These are phyloP conservation scores for Mikania micrantha DNA, from an alignment of 129 eudicot genomes.

Conservation along the genomic window DNA sequence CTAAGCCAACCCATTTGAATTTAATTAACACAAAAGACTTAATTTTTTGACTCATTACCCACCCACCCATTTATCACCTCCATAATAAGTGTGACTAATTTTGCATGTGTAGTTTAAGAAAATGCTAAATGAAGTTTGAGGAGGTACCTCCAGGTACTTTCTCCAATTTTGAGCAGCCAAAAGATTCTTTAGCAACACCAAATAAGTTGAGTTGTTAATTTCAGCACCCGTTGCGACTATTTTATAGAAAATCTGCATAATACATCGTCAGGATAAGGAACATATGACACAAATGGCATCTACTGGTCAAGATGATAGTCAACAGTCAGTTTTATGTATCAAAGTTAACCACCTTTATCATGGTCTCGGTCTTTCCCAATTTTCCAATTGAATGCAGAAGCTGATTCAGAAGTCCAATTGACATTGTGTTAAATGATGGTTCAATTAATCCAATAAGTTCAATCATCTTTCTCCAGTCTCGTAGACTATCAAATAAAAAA, in stretches of 20 bases:
- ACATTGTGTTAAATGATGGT: conserved; percentile 44
- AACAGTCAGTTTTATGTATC: neutral
- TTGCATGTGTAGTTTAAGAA: conserved; percentile 1
- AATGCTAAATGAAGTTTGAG: conserved; percentile 2
- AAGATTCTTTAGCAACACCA: conserved; percentile 65
- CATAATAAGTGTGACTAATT: neutral
- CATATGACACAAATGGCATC: neutral
- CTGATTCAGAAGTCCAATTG: conserved; percentile 75
- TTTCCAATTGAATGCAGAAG: conserved; percentile 74
- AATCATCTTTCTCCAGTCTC: conserved; percentile 68
- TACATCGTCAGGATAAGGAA: conserved; percentile 2
- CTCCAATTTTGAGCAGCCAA: conserved; percentile 89
- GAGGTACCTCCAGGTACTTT: conserved; percentile 79
- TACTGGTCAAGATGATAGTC: conserved; percentile 4
- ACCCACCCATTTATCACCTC: neutral
- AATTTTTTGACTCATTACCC: neutral
- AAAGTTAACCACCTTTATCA: conserved; percentile 73
- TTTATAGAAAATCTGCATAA: conserved; percentile 71
- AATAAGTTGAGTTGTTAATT: conserved; percentile 60
- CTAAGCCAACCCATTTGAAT: neutral
- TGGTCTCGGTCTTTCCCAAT: conserved; percentile 69
- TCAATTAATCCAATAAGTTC: conserved; percentile 67
- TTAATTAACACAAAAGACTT: neutral
- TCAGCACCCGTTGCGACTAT: conserved; percentile 66
- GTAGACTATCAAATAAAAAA: conserved; percentile 40